phyloP scores from a whole-genome alignment of 75 land plant genomes.

The Cunninghamia lanceolata region DNA sequence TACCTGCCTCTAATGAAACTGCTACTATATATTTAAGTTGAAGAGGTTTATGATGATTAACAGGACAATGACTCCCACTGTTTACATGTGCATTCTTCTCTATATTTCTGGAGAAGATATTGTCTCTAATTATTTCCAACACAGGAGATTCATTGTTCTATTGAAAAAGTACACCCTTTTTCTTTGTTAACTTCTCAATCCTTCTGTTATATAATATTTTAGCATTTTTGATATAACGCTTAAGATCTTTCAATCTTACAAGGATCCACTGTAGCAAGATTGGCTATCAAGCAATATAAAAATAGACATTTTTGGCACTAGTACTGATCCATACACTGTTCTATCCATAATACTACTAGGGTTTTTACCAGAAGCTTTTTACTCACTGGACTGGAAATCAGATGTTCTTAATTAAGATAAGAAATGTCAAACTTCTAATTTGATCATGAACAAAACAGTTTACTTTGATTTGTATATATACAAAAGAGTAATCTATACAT shows the following conservation, averaged over 20 bases:
- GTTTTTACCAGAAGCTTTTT: neutral
- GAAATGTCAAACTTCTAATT: neutral
- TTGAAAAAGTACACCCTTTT: neutral
- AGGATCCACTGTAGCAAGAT: neutral
- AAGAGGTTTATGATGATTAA: neutral
- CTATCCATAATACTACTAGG: too few species aligned
- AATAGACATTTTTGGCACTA: neutral
- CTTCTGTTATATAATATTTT: neutral
- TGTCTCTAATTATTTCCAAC: neutral
- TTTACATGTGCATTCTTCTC: neutral
- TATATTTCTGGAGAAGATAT: neutral
- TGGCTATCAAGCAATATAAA: neutral
- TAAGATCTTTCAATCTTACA: neutral
- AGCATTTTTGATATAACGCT: neutral
- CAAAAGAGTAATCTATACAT: neutral
- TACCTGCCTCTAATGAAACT: neutral
- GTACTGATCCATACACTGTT: neutral
- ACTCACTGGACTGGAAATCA: too few species aligned
- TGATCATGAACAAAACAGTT: neutral
- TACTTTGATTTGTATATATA: neutral
- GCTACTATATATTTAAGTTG: neutral
- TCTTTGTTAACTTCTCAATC: neutral
- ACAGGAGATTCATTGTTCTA: neutral
- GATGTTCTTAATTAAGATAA: neutral
- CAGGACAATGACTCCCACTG: neutral